A percentile compares a stretch with the other conserved stretches of the same genome.
Conservation (phyloP, 179 eudicot species). For the Silene coronaria region DNA sequence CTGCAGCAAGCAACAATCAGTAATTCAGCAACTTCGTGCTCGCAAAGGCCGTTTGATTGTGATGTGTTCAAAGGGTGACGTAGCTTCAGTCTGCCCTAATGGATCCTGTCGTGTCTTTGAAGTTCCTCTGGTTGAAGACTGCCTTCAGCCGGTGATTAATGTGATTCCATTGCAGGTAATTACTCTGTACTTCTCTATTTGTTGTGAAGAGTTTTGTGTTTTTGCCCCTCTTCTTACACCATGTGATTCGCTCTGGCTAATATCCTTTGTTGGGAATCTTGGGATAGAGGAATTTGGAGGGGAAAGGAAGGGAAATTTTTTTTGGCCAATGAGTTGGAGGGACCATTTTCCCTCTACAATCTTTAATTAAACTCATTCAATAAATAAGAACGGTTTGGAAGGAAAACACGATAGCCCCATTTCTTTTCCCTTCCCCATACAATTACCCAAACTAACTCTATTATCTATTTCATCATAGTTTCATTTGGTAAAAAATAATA, state of each 20-base stretch:
- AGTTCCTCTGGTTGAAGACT: slow-evolving; percentile 83
- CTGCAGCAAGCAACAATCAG: slow-evolving; percentile 94
- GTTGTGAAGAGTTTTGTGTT: neutral
- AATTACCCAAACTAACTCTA: too few species aligned
- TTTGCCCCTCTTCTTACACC: neutral
- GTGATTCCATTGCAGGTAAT: slow-evolving; percentile 89
- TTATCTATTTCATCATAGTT: too few species aligned
- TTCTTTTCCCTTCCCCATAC: too few species aligned
- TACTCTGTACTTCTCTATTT: neutral
- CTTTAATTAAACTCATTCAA: too few species aligned
- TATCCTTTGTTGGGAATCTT: too few species aligned
- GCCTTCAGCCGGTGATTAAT: slow-evolving; percentile 94
- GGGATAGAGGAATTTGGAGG: too few species aligned
- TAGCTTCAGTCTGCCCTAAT: slow-evolving; percentile 58
- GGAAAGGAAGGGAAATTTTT: too few species aligned
- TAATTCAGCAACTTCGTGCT: slow-evolving; percentile 95
- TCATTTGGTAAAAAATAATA: too few species aligned
- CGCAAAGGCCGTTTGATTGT: slow-evolving; percentile 89
- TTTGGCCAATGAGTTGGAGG: too few species aligned
- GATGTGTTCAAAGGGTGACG: slow-evolving; percentile 84
- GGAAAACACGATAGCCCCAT: too few species aligned
- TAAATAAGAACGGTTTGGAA: too few species aligned
- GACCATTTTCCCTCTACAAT: too few species aligned
- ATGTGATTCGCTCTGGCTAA: neutral
- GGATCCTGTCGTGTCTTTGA: slow-evolving; percentile 77